Percentiles rank a stretch among this genome's conserved stretches.
Evolutionary conservation across 2,329 filamentous ascomycete genomes (phyloP).

Genomic region (Cytospora chrysosperma): DNA sequence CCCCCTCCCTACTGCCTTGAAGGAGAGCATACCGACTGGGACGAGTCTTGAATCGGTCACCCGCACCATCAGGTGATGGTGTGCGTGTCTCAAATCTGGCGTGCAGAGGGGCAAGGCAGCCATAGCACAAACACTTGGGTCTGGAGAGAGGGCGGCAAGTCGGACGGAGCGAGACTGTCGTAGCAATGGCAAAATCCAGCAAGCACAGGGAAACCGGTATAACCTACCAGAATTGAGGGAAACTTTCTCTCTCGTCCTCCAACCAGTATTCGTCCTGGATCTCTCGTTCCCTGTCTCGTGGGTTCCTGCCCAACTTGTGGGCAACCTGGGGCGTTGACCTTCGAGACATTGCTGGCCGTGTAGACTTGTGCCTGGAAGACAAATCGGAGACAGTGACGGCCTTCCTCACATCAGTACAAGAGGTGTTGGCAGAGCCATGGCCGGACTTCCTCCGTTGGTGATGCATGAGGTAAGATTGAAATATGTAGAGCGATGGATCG

Average conservation of each 20-base stretch:
- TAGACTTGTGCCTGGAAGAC: conserved; percentile 43
- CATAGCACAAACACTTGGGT: background rate
- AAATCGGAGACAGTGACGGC: conserved; percentile 45
- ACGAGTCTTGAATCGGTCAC: conserved; percentile 20
- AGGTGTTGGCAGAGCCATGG: conserved; percentile 51
- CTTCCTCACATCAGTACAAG: conserved; percentile 56
- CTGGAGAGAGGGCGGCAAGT: background rate
- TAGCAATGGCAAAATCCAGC: conserved; percentile 19
- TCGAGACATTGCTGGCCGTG: conserved; percentile 46
- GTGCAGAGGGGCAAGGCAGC: conserved; percentile 16
- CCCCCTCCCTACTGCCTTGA: background rate
- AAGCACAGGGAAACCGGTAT: conserved; percentile 3
- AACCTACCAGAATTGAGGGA: conserved; percentile 65
- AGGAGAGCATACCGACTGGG: background rate
- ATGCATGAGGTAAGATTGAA: conserved; percentile 44
- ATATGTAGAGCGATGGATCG: conserved; percentile 10
- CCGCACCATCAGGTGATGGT: conserved; percentile 35
- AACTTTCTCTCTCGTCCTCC: conserved; percentile 61
- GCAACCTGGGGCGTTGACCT: conserved; percentile 40
- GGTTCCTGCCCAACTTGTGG: conserved; percentile 51
- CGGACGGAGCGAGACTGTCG: conserved; percentile 2
- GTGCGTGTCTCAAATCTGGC: conserved; percentile 31
- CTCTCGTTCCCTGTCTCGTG: conserved; percentile 51
- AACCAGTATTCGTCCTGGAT: conserved; percentile 46
- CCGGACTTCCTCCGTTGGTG: conserved; percentile 58